Percentiles rank a stretch among this genome's conserved stretches.
phyloP scores from a whole-genome alignment of 495 filamentous ascomycete genomes.

The Immersiella caudata region DNA sequence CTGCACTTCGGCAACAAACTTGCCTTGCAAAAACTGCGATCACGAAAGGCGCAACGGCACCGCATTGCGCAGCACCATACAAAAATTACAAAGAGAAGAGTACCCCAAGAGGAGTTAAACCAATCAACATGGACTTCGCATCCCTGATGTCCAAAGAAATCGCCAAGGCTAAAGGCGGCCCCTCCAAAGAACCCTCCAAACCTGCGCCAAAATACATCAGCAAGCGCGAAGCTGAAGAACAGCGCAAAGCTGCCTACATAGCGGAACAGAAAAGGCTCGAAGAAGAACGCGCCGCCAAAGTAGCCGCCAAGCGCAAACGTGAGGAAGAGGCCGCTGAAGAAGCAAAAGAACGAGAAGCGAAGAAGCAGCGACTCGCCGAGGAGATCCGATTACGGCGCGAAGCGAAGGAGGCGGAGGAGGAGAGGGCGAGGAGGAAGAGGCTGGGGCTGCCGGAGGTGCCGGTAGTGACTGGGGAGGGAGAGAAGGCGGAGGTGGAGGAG shows the following conservation, averaged over 20 bases:
- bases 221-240: slow-evolving; percentile 82
- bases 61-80: background rate
- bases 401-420: slow-evolving; percentile 65
- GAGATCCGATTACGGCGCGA: slow-evolving; percentile 71
- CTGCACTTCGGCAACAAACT: slow-evolving; percentile 3
- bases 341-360: slow-evolving; percentile 71
- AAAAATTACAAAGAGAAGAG: background rate
- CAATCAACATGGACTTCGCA: slow-evolving; percentile 84
- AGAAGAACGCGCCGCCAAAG: slow-evolving; percentile 65
- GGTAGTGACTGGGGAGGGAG: slow-evolving; percentile 36
- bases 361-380: slow-evolving; percentile 77
- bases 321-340: slow-evolving; percentile 82
- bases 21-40: background rate
- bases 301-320: slow-evolving; percentile 78
- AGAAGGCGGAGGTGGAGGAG: slow-evolving; percentile 41
- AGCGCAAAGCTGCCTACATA: slow-evolving; percentile 77
- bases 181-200: slow-evolving; percentile 11
- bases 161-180: slow-evolving; percentile 66
- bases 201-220: slow-evolving; percentile 73
- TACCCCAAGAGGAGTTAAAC: background rate
- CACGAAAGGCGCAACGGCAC: background rate
- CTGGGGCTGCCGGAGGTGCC: slow-evolving; percentile 71
- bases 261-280: slow-evolving; percentile 74
- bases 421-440: slow-evolving; percentile 50
- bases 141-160: slow-evolving; percentile 89